Conservation (phyloP, 1,284 basidiomycete species). For the Xerocomus minutiporus region DNA sequence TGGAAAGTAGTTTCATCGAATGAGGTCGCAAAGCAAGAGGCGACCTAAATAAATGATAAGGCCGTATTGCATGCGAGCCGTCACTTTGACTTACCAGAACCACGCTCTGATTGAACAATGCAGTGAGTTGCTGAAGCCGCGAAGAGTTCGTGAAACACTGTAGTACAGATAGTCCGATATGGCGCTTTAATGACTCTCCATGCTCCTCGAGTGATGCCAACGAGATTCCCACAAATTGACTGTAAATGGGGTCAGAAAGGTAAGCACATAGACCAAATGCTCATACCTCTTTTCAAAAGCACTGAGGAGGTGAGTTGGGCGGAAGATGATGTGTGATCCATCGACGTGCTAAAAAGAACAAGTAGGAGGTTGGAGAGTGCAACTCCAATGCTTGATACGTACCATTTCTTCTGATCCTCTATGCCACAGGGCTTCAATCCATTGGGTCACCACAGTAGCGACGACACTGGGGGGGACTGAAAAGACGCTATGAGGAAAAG, state of each 20-base stretch:
- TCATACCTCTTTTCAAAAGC: constrained; percentile 26
- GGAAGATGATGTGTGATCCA: constrained; percentile 21
- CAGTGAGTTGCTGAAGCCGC: constrained; percentile 40
- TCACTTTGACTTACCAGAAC: constrained; percentile 34
- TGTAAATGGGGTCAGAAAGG: constrained; percentile 8
- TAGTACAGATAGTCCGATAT: constrained; percentile 35
- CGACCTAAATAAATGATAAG: constrained; percentile 30
- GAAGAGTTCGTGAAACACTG: constrained; percentile 34
- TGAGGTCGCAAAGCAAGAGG: constrained; percentile 40
- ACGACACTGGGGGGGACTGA: constrained; percentile 35
- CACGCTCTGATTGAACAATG: constrained; percentile 39
- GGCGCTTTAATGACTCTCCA: constrained; percentile 33
- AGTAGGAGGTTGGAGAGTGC: background rate
- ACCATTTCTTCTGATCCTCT: constrained; percentile 13
- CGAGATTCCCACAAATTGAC: constrained; percentile 21
- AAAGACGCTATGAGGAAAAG: background rate
- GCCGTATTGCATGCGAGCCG: background rate
- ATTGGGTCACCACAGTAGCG: constrained; percentile 38
- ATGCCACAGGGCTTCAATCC: constrained; percentile 51
- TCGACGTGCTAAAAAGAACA: constrained; percentile 19
- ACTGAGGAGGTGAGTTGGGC: constrained; percentile 22
- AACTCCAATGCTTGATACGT: background rate
- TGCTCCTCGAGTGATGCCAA: constrained; percentile 35
- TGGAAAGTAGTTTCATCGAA: constrained; percentile 33
- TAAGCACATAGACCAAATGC: background rate